Percentiles rank a stretch among this genome's conserved stretches.
These are phyloP conservation scores for Rhynchosporium agropyri DNA, from an alignment of 2,329 filamentous ascomycete genomes.

Conservation along the genomic window DNA sequence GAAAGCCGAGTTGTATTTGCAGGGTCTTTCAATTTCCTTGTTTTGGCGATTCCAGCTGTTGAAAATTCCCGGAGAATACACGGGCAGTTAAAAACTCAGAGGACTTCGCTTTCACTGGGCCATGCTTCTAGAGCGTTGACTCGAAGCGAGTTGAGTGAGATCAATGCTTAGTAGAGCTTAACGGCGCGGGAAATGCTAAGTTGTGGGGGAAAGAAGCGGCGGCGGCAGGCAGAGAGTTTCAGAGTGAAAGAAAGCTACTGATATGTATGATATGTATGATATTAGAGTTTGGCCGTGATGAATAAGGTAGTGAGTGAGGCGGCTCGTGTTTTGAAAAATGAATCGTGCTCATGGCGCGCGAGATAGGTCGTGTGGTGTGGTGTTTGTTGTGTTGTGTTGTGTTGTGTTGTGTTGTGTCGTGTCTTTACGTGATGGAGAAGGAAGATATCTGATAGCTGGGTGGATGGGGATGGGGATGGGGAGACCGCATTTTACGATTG, in stretches of 20 bases:
- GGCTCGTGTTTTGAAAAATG: too few relatives aligned
- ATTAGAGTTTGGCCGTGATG: neutral
- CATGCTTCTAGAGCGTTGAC: neutral
- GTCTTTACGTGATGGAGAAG: constrained; percentile 21
- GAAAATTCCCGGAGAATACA: too few relatives aligned
- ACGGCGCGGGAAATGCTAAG: constrained; percentile 9
- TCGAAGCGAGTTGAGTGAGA: neutral
- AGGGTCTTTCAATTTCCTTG: too few relatives aligned
- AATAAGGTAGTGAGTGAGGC: neutral
- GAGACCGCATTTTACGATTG: constrained; percentile 1
- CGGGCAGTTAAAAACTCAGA: too few relatives aligned
- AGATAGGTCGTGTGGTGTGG: too few relatives aligned
- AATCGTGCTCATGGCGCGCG: too few relatives aligned
- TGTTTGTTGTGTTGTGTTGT: neutral
- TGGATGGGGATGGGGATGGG: neutral
- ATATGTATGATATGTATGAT: neutral
- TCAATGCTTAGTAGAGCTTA: neutral
- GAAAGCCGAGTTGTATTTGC: too few relatives aligned
- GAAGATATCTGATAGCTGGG: constrained; percentile 6
- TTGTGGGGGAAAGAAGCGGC: constrained; percentile 4
- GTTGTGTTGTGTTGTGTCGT: constrained; percentile 8
- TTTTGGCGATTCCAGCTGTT: too few relatives aligned
- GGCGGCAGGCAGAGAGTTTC: neutral
- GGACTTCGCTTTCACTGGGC: too few relatives aligned
- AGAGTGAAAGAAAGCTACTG: neutral